phyloP scores from a whole-genome alignment of 331 rosid species.

The Quercus tomentella region DNA sequence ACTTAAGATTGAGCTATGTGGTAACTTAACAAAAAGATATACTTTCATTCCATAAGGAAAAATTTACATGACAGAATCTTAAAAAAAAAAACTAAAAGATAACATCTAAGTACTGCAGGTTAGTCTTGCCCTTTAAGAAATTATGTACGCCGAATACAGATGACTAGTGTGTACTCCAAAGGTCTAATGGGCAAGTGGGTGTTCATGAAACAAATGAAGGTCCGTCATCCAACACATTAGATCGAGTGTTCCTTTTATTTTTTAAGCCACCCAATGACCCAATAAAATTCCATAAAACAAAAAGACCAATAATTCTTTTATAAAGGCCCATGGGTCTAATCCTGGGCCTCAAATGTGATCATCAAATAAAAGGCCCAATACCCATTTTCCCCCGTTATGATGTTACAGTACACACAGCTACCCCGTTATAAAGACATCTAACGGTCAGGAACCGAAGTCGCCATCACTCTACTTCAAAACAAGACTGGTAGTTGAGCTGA shows the following conservation, averaged over 20 bases:
- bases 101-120: fast-evolving
- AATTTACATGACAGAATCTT: fast-evolving
- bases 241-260: too few species aligned
- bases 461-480: not conserved
- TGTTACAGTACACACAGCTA: not conserved
- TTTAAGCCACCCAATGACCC: too few species aligned
- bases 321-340: not conserved
- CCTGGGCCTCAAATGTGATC: not conserved
- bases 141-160: too few species aligned
- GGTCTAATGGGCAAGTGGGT: too few species aligned
- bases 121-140: too few species aligned
- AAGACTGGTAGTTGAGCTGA: too few species aligned
- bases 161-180: too few species aligned
- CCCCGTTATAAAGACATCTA: not conserved
- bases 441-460: not conserved
- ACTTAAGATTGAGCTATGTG: too few species aligned
- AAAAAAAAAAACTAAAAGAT: fast-evolving
- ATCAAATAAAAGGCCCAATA: not conserved
- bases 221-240: not conserved
- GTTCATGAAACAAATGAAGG: not conserved
- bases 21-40: too few species aligned
- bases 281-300: too few species aligned
- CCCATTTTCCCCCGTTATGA: too few species aligned
- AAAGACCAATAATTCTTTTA: too few species aligned
- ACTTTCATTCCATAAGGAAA: fast-evolving